Percentiles rank a stretch among this genome's conserved stretches.
These are phyloP conservation scores for Neodidymelliopsis sp. DNA, from an alignment of 2,329 filamentous ascomycete genomes.

Conservation along the genomic window DNA sequence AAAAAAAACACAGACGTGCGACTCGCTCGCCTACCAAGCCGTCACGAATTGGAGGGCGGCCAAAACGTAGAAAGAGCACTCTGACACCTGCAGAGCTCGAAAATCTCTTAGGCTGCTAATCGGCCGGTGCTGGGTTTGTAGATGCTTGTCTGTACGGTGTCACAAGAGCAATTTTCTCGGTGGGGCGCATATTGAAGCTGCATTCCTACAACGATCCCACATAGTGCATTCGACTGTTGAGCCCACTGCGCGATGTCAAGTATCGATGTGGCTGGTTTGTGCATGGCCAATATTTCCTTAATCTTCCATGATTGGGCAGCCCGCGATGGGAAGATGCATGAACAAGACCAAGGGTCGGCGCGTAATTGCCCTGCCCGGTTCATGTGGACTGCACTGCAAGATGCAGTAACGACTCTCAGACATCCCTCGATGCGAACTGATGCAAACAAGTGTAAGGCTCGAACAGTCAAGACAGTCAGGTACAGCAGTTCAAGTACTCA, in stretches of 20 bases:
- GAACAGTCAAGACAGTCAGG: neutral
- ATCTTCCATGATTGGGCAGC: constrained; percentile 23
- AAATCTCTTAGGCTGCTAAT: constrained; percentile 45
- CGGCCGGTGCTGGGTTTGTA: neutral
- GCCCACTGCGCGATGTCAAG: constrained; percentile 3
- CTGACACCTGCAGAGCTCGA: constrained; percentile 78
- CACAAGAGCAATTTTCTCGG: constrained; percentile 8
- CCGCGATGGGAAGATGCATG: constrained; percentile 30
- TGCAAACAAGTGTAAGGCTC: constrained; percentile 11
- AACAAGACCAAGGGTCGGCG: constrained; percentile 31
- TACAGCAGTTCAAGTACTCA: constrained; percentile 16
- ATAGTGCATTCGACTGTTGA: constrained; percentile 5
- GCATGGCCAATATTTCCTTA: constrained; percentile 17
- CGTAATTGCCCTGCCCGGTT: constrained; percentile 26
- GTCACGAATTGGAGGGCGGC: constrained; percentile 60
- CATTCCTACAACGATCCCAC: constrained; percentile 13
- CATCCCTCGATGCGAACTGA: constrained; percentile 4
- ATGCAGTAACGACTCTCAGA: constrained; percentile 2
- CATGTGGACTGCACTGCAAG: neutral
- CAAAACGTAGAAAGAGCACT: constrained; percentile 74
- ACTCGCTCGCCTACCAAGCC: constrained; percentile 50
- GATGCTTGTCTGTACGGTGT: constrained; percentile 5
- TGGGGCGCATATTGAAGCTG: constrained; percentile 14
- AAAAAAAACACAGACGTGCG: constrained; percentile 32
- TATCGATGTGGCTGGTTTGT: constrained; percentile 21